Conservation (phyloP, 768 basidiomycete genomes). For the Mycena maculata region DNA sequence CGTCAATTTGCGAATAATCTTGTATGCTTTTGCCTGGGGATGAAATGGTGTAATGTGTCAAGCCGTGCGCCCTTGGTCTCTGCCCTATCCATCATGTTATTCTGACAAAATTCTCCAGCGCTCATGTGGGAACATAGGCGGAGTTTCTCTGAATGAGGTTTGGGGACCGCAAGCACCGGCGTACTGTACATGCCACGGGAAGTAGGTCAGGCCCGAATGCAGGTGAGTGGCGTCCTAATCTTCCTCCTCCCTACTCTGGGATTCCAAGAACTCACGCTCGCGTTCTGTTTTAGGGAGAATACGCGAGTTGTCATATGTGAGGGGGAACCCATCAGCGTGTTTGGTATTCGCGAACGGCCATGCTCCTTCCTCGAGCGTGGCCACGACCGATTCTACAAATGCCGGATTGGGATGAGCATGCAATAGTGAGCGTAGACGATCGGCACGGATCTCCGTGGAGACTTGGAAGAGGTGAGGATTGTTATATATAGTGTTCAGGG, state of each 20-base stretch:
- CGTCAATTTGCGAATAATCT: no score
- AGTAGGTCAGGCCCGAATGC: background rate
- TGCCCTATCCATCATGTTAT: background rate
- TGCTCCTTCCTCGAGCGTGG: background rate
- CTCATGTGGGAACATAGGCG: background rate
- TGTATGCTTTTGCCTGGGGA: no score
- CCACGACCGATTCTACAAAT: background rate
- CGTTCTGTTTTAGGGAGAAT: background rate
- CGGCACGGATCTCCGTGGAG: background rate
- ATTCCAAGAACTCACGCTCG: background rate
- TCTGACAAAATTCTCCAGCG: background rate
- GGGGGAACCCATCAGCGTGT: background rate
- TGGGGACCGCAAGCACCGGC: background rate
- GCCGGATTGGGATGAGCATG: background rate
- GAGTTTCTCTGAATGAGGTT: background rate
- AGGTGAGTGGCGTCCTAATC: background rate
- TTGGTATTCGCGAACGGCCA: background rate
- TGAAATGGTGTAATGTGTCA: background rate
- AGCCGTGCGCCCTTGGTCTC: background rate
- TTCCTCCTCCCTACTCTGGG: background rate
- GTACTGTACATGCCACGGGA: background rate
- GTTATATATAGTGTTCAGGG: background rate
- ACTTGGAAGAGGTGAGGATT: background rate
- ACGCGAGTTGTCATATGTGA: background rate
- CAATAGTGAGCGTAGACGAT: background rate